Base-by-base conservation (phyloP, 2,329 filamentous ascomycete species). In the Colletotrichum lupini region DNA sequence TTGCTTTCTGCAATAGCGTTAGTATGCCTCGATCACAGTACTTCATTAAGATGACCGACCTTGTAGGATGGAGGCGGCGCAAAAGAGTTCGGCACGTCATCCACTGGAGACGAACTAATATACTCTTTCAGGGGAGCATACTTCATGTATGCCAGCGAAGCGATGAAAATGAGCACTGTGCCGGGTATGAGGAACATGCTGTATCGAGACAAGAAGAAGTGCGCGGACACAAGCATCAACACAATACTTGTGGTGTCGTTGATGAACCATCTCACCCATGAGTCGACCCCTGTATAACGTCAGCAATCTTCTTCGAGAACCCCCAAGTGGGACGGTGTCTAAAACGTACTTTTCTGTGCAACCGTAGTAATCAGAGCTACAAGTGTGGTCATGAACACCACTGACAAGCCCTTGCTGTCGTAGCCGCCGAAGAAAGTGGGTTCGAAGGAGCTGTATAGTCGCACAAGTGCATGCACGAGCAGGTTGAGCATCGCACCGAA, bases 191-290 rank as follows among this genome's bases (percentile, higher is more conserved):
- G 74, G 11, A 79, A 72, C 32, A 69, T 68, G 42, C 77, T 74
- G 49, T 80, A 68, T 7, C 63, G 69, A 5, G 76, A 76, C 16
- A 75, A 73, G 60, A 79, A 79, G 5, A 78, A 66, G 11, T 76
- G 74, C 1, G 79, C 76, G 19, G 77, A 80, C 5, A 79, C 56
- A 46, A 79, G 77, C 11, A 82, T 72, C 11, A 81, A 68, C 6
- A 81, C 77, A 5, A 76, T 76, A 2, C 78, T 78, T 1, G 79
- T 78, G 7, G 78, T 57, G 16, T 79, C 78, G 19, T 77, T 80
- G 2, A 79, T 79, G 57, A 81, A 75, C 71, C 80, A 81, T 65
- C 80, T 79, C 59, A 80, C 75, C 63, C 80, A 75, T 9, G 78
- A 77, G 63, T 81, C 77, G 64, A 79, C 78, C 67, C 80, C 79